Conservation (phyloP, 108 stramenopile species). For the Pseudonitzschia multistriata region DNA sequence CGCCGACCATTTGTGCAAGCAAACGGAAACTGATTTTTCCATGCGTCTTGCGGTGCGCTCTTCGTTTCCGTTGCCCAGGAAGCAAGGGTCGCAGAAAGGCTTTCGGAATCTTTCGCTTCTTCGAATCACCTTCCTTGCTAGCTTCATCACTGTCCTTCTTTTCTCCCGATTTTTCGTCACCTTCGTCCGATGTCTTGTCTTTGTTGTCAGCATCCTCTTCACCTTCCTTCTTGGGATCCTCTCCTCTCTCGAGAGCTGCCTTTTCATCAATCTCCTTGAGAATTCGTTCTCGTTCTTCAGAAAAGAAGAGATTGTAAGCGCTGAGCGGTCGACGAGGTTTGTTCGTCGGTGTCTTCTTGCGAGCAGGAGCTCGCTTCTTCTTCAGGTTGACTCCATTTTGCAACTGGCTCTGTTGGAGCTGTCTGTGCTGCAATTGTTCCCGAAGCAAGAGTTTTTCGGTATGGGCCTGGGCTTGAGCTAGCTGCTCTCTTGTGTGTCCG, state of each 20-base stretch:
- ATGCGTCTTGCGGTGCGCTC: constrained; percentile 63
- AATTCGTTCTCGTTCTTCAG: constrained; percentile 57
- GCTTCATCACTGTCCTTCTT: constrained; percentile 1
- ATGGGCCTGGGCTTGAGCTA: constrained; percentile 14
- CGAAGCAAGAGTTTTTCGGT: constrained; percentile 16
- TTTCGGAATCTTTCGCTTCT: constrained; percentile 26
- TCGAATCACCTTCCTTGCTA: constrained; percentile 1
- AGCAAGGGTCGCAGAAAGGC: constrained; percentile 48
- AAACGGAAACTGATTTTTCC: constrained; percentile 58
- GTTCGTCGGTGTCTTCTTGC: constrained; percentile 54
- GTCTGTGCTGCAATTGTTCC: constrained; percentile 15
- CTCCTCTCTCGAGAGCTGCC: constrained; percentile 12
- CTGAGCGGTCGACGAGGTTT: constrained; percentile 55
- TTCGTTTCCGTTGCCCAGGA: constrained; percentile 42
- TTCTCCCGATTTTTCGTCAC: background rate
- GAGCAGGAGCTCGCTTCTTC: constrained; percentile 36
- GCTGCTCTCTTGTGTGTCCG: constrained; percentile 10
- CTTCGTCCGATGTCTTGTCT: background rate
- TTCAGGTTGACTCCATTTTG: constrained; percentile 17
- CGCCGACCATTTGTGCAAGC: constrained; percentile 53
- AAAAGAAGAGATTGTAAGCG: constrained; percentile 71
- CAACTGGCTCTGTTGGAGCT: constrained; percentile 8
- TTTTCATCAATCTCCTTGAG: constrained; percentile 48
- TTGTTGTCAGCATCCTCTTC: constrained; percentile 14
- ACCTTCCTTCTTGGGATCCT: constrained; percentile 18